phyloP scores from a whole-genome alignment of 2,329 filamentous ascomycete genomes.

The Onygenales sp. region DNA sequence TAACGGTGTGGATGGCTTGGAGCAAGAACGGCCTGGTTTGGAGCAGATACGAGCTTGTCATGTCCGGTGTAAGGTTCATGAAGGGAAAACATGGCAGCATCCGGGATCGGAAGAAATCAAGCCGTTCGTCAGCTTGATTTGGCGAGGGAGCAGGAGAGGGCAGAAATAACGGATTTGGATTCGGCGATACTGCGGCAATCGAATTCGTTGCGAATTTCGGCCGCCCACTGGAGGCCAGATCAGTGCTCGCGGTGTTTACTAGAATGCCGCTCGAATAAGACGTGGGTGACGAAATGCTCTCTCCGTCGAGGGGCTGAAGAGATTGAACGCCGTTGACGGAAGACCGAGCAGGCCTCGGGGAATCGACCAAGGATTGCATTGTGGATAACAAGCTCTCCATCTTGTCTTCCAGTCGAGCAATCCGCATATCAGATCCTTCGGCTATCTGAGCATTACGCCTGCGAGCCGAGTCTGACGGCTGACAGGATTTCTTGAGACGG shows the following conservation, averaged over 20 bases:
- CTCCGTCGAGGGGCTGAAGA: conserved; percentile 6
- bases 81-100: conserved; percentile 31
- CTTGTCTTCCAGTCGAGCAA: conserved; percentile 27
- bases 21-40: conserved; percentile 24
- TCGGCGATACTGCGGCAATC: background rate
- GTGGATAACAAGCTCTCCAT: conserved; percentile 24
- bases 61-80: conserved; percentile 18
- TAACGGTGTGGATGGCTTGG: conserved; percentile 27
- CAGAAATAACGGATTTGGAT: background rate
- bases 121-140: conserved; percentile 13
- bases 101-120: conserved; percentile 20
- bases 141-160: conserved; percentile 4
- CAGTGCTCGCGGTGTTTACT: conserved; percentile 6
- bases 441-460: conserved; percentile 18
- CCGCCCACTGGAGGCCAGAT: background rate
- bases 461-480: conserved; percentile 25
- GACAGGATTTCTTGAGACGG: conserved; percentile 27
- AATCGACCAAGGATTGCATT: conserved; percentile 15
- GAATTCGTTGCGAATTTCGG: background rate
- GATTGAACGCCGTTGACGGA: conserved; percentile 4
- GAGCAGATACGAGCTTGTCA: conserved; percentile 23
- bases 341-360: conserved; percentile 8
- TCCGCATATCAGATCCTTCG: conserved; percentile 21
- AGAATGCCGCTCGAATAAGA: background rate
- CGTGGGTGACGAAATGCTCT: conserved; percentile 1